Percentiles rank a stretch among this genome's conserved stretches.
phyloP scores from a whole-genome alignment of 306 rosid genomes.

The cucumber (Cucumis sativus) region Cucumber_9930_V3 NC_026659.2:30984001-30984500 shows the following conservation, averaged over 20 bases:
- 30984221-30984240: neutral
- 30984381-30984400: no score
- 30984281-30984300: no score
- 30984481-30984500: no score
- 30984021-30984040: constrained; percentile 79
- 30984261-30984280: no score
- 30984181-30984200: neutral
- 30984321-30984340: no score
- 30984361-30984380: no score
- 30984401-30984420: no score
- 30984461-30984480: no score
- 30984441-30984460: no score
- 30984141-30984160: neutral
- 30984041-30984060: constrained; percentile 59
- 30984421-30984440: no score
- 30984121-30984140: neutral
- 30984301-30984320: no score
- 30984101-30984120: neutral
- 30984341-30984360: no score
- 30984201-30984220: neutral
- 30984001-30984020: constrained; percentile 69
- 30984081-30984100: neutral
- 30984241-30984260: neutral
- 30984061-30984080: constrained; percentile 71
- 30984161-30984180: neutral